Evolutionary conservation across 2,329 filamentous ascomycete species (phyloP).

Genomic region (Epichloe amarillans): DNA sequence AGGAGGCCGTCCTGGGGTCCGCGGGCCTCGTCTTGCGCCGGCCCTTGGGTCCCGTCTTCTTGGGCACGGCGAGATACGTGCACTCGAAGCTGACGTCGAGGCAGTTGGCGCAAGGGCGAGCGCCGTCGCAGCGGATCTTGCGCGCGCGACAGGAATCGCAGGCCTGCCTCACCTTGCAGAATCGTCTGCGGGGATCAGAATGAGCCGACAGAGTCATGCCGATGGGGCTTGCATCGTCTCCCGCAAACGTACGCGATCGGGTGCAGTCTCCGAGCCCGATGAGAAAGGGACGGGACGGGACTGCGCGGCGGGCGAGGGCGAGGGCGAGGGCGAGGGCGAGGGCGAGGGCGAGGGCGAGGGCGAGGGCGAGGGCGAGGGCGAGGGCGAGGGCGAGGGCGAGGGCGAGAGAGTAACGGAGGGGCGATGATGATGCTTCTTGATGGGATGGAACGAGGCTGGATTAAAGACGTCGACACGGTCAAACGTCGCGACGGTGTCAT

Average conservation of each 20-base stretch:
- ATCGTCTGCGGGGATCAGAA: slow-evolving; percentile 1
- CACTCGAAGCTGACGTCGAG: slow-evolving; percentile 8
- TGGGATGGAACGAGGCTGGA: background rate
- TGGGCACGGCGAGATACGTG: slow-evolving; percentile 18
- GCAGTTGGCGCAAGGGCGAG: slow-evolving; percentile 16
- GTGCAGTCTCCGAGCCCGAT: too few relatives aligned
- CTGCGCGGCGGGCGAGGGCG: background rate
- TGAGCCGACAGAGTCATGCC: slow-evolving; percentile 1
- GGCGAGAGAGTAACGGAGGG: background rate
- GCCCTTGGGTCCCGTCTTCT: slow-evolving; percentile 19
- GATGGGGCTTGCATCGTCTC: slow-evolving; percentile 2
- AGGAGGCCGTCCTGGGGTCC: background rate
- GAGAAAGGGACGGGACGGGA: background rate
- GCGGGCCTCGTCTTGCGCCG: slow-evolving; percentile 3
- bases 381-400: background rate
- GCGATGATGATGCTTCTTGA: background rate
- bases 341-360: background rate
- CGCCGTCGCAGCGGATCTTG: slow-evolving; percentile 18
- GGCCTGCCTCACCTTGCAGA: slow-evolving; percentile 15
- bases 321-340: background rate
- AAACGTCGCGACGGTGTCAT: background rate
- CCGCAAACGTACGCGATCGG: background rate
- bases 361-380: background rate
- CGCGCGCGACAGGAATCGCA: slow-evolving; percentile 18
- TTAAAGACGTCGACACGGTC: background rate